These are phyloP conservation scores for Kingdonia uniflora DNA, from an alignment of 164 flowering plant genomes.

Conservation along the genomic window DNA sequence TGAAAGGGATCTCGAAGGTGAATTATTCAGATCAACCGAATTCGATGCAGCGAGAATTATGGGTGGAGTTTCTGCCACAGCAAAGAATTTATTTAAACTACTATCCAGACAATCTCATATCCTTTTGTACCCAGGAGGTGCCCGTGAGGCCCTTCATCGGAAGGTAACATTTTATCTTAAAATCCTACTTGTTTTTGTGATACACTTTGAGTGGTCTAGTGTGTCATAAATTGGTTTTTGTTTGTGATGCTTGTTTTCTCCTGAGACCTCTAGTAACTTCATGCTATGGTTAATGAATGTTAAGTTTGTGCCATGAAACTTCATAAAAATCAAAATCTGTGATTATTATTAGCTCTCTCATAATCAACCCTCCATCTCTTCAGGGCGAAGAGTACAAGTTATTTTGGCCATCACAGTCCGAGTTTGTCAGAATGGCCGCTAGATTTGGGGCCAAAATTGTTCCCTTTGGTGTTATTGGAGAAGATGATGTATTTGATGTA, in stretches of 20 bases:
- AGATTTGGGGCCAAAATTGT: constrained; percentile 73
- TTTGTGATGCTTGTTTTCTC: neutral
- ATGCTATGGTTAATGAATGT: neutral
- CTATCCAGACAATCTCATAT: constrained; percentile 51
- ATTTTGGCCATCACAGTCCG: constrained; percentile 76
- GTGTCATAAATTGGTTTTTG: neutral
- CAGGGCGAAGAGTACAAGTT: constrained; percentile 78
- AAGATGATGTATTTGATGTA: constrained; percentile 67
- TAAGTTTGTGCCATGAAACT: neutral
- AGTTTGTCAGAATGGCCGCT: constrained; percentile 92
- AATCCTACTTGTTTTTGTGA: too few relatives aligned
- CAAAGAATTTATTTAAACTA: constrained; percentile 54
- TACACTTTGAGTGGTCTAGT: too few relatives aligned
- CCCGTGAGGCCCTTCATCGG: constrained; percentile 83
- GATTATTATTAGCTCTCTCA: neutral
- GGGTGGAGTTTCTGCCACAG: constrained; percentile 67
- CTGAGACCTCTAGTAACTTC: neutral
- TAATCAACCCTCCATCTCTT: too few relatives aligned
- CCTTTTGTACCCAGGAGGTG: constrained; percentile 93
- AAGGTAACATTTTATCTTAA: too few relatives aligned
- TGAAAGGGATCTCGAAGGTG: constrained; percentile 6
- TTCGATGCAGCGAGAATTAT: constrained; percentile 42
- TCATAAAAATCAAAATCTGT: neutral
- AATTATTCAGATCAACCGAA: constrained; percentile 19
- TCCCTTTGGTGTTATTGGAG: constrained; percentile 85